phyloP scores from a whole-genome alignment of 495 filamentous ascomycete species.

The Parathielavia appendiculata region DNA sequence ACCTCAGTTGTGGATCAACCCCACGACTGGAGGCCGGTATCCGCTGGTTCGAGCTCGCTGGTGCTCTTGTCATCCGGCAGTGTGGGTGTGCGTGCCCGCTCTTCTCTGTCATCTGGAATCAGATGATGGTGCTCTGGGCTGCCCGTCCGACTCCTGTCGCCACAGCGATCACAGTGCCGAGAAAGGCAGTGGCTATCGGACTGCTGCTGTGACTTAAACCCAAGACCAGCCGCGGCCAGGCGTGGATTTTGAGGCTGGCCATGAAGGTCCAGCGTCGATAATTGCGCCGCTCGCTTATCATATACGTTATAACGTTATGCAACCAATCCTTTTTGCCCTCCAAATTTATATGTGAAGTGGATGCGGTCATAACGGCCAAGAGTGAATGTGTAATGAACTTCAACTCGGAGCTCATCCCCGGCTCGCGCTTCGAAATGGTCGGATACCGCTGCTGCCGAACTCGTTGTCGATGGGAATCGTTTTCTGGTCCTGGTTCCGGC shows the following conservation, averaged over 20 bases:
- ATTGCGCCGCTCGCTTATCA: too few species aligned
- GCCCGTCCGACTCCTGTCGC: conserved; percentile 4
- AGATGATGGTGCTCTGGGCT: conserved; percentile 1
- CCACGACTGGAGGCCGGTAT: conserved; percentile 10
- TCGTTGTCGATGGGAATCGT: too few species aligned
- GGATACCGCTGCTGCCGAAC: too few species aligned
- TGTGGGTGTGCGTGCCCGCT: conserved; percentile 10
- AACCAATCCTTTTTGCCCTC: too few species aligned
- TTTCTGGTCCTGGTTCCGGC: too few species aligned
- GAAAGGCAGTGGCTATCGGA: neutral
- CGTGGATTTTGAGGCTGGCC: conserved; percentile 9
- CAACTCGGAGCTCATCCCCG: too few species aligned
- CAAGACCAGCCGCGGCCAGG: neutral
- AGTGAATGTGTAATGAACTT: too few species aligned
- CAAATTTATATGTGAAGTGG: too few species aligned
- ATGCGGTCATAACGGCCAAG: too few species aligned
- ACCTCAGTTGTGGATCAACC: conserved; percentile 15
- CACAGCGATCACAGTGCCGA: neutral
- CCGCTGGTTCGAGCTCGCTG: conserved; percentile 12
- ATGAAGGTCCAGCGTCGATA: conserved; percentile 15
- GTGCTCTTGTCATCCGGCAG: conserved; percentile 12
- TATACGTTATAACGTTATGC: too few species aligned
- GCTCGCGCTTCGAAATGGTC: too few species aligned
- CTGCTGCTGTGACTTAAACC: neutral
- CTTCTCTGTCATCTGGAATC: conserved; percentile 4